These are phyloP conservation scores for Maudiozyma humilis DNA, from an alignment of 1,139 yeast genomes.

Conservation along the genomic window DNA sequence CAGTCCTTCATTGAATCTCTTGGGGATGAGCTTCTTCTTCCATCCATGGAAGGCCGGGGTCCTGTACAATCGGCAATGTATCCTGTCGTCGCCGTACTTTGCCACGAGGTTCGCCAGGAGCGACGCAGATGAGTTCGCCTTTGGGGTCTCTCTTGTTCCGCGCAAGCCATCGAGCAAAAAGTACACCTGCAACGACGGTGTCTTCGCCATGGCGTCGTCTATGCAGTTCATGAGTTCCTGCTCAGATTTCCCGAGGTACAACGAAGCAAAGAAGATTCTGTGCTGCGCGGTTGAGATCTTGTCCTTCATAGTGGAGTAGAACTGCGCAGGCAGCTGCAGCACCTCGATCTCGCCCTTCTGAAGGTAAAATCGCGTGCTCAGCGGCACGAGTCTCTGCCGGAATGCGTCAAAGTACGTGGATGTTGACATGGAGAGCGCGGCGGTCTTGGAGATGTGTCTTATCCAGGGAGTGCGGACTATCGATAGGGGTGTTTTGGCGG, in stretches of 20 bases:
- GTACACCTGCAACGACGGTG: slow-evolving; percentile 56
- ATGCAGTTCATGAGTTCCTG: slow-evolving; percentile 60
- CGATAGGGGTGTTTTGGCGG: not conserved
- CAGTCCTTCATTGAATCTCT: slow-evolving; percentile 77
- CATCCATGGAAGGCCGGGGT: slow-evolving; percentile 80
- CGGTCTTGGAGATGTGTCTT: not conserved
- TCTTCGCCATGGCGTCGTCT: slow-evolving; percentile 48
- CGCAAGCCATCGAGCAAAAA: slow-evolving; percentile 81
- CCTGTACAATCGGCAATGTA: slow-evolving; percentile 76
- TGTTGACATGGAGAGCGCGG: not conserved
- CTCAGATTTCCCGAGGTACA: slow-evolving; percentile 80
- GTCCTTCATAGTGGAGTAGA: slow-evolving; percentile 52
- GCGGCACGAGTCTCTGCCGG: slow-evolving; percentile 12
- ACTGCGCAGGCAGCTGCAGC: slow-evolving; percentile 56
- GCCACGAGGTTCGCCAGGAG: slow-evolving; percentile 60
- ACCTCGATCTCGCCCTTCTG: slow-evolving; percentile 53
- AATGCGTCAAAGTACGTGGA: slow-evolving; percentile 9
- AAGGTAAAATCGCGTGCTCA: slow-evolving; percentile 49
- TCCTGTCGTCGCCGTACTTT: slow-evolving; percentile 60
- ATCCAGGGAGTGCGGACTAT: not conserved
- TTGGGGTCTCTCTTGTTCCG: slow-evolving; percentile 90
- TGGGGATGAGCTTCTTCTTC: slow-evolving; percentile 60
- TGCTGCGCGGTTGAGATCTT: slow-evolving; percentile 48
- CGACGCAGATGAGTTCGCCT: slow-evolving; percentile 59
- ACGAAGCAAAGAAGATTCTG: slow-evolving; percentile 71